These are phyloP conservation scores for Martensiomyces pterosporus DNA, from an alignment of 192 early-diverging fungal species.

Conservation along the genomic window DNA sequence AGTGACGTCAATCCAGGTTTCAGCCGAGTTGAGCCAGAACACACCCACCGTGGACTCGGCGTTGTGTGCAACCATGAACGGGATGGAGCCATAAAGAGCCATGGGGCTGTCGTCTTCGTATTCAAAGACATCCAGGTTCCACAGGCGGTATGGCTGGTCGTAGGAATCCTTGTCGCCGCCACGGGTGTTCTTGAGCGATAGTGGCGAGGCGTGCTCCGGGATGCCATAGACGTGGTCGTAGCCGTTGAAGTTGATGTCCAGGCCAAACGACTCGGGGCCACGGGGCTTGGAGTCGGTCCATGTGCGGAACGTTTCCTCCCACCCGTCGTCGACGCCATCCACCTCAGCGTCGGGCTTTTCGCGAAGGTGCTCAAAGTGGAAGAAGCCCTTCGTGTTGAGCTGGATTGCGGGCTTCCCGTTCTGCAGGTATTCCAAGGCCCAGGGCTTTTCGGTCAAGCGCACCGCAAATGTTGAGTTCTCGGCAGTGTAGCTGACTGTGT, in stretches of 20 bases:
- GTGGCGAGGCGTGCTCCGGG: constrained; percentile 87
- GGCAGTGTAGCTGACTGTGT: constrained; percentile 23
- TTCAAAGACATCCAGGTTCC: constrained; percentile 98
- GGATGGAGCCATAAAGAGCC: constrained; percentile 93
- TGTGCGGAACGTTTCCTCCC: constrained; percentile 88
- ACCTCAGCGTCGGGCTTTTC: constrained; percentile 32
- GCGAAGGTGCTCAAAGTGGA: constrained; percentile 77
- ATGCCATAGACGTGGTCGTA: constrained; percentile 91
- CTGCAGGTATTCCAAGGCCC: constrained; percentile 33
- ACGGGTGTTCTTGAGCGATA: constrained; percentile 85
- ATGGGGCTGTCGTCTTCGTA: constrained; percentile 94
- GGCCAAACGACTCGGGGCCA: constrained; percentile 89
- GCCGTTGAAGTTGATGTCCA: constrained; percentile 88
- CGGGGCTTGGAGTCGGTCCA: constrained; percentile 91
- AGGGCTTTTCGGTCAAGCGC: constrained; percentile 42
- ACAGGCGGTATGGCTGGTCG: constrained; percentile 90
- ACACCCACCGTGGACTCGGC: constrained; percentile 70
- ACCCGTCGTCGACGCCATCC: constrained; percentile 55
- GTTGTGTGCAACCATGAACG: constrained; percentile 89
- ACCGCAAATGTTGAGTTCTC: constrained; percentile 16
- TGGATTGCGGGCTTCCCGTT: constrained; percentile 51
- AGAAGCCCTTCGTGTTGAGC: constrained; percentile 80
- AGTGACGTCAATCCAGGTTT: constrained; percentile 97
- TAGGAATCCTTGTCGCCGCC: constrained; percentile 67
- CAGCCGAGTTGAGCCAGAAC: constrained; percentile 91